A percentile compares a stretch with the other conserved stretches of the same genome.
Conservation (phyloP, 1,139 yeast genomes). For the Taiozyma sp. region DNA sequence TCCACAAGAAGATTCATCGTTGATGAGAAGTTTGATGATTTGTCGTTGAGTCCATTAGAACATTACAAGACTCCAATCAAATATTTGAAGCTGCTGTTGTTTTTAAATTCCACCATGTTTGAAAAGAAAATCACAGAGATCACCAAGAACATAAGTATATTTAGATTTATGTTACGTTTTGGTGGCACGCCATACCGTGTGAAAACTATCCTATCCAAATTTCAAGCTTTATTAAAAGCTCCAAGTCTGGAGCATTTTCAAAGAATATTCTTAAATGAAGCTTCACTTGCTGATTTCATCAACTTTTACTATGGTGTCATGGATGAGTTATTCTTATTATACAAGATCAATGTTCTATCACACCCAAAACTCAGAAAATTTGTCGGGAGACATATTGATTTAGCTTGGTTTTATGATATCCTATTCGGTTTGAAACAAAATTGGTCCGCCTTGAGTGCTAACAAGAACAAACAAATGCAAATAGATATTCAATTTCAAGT, state of each 20-base stretch:
- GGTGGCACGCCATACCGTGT: conserved; percentile 67
- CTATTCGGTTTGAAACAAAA: conserved; percentile 47
- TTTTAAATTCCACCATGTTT: conserved; percentile 24
- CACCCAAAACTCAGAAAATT: conserved; percentile 32
- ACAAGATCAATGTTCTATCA: conserved; percentile 45
- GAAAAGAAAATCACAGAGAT: conserved; percentile 39
- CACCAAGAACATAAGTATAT: conserved; percentile 47
- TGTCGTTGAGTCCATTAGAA: conserved; percentile 18
- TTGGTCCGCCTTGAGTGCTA: conserved; percentile 33
- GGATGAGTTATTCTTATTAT: conserved; percentile 54
- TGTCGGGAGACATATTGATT: conserved; percentile 47
- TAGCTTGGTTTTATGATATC: conserved; percentile 63
- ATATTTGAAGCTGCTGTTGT: conserved; percentile 23
- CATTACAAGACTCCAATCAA: conserved; percentile 19
- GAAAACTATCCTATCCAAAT: conserved; percentile 20
- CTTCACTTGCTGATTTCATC: conserved; percentile 41
- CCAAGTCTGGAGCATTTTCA: conserved; percentile 17
- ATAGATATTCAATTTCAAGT: conserved; percentile 31
- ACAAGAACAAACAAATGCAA: conserved; percentile 37
- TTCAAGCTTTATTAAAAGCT: conserved; percentile 9
- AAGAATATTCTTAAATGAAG: conserved; percentile 34
- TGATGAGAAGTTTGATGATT: conserved; percentile 17
- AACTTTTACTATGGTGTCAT: conserved; percentile 56
- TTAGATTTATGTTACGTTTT: conserved; percentile 64
- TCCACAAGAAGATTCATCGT: conserved; percentile 30